A percentile compares a stretch with the other conserved stretches of the same genome.
Evolutionary conservation across 1,284 basidiomycete genomes (phyloP).

Genomic region (Cryptococcus sp.): DNA sequence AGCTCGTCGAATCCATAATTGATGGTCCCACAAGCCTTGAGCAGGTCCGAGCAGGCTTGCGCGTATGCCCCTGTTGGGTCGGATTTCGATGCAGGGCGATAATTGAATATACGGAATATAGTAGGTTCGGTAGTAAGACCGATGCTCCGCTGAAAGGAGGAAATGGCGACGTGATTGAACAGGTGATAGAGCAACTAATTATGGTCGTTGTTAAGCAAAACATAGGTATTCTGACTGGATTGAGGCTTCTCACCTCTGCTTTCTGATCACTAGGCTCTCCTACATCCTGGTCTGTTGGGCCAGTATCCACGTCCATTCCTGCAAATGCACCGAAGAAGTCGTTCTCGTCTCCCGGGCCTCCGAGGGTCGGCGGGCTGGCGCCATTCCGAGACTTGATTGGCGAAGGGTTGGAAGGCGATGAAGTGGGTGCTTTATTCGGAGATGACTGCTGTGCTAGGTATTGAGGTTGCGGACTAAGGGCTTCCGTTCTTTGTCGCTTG

Average conservation of each 20-base stretch:
- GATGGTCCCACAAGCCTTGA: constrained; percentile 23
- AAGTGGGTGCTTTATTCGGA: constrained; percentile 9
- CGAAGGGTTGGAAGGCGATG: constrained; percentile 12
- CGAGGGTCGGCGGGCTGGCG: constrained; percentile 7
- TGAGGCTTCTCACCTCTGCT: constrained; percentile 24
- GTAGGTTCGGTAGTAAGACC: constrained; percentile 22
- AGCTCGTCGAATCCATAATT: constrained; percentile 16
- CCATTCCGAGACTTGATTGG: constrained; percentile 9
- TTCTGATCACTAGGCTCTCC: constrained; percentile 8
- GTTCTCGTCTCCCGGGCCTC: constrained; percentile 3
- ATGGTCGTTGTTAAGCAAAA: constrained; percentile 6
- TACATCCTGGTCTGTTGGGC: constrained; percentile 2
- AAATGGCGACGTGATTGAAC: constrained; percentile 30
- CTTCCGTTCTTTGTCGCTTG: constrained; percentile 34
- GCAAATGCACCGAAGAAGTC: constrained; percentile 3
- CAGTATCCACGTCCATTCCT: constrained; percentile 8
- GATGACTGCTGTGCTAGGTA: constrained; percentile 1
- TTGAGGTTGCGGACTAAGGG: constrained; percentile 20
- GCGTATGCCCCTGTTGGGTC: constrained; percentile 8
- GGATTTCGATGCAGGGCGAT: constrained; percentile 11
- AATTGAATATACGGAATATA: constrained; percentile 35
- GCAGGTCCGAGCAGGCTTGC: constrained; percentile 11
- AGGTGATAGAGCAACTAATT: constrained; percentile 41
- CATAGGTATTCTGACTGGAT: not conserved
- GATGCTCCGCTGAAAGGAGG: constrained; percentile 18